phyloP scores from a whole-genome alignment of 176 grass and related monocot species.

The Musa troglodytarum region DNA sequence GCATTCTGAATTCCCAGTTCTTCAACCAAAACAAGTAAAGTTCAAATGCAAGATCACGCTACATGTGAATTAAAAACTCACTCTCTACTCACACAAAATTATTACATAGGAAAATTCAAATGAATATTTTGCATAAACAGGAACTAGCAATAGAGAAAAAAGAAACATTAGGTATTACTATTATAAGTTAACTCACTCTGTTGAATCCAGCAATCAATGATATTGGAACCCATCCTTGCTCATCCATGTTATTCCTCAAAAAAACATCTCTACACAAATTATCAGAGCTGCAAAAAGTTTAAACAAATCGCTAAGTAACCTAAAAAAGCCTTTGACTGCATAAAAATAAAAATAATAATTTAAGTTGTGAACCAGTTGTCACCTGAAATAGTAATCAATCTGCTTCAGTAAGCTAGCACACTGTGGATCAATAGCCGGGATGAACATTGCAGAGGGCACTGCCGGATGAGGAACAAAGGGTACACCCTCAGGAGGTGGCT shows the following conservation, averaged over 20 bases:
- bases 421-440: conserved; percentile 17
- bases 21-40: not conserved
- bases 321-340: not conserved
- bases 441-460: conserved; percentile 41
- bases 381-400: conserved; percentile 99
- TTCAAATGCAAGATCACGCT: not conserved
- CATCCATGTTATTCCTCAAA: conserved; percentile 73
- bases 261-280: conserved; percentile 83
- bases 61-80: not conserved
- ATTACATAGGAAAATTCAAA: not conserved
- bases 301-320: conserved; percentile 21
- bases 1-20: too few species aligned
- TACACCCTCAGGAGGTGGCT: conserved; percentile 43
- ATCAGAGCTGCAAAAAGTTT: conserved; percentile 49
- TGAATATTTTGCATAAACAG: not conserved
- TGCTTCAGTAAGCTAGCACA: conserved; percentile 52
- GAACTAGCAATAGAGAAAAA: not conserved
- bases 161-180: not conserved
- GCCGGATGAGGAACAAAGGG: conserved; percentile 48
- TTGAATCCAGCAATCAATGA: conserved; percentile 81
- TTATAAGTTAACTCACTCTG: conserved; percentile 37
- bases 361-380: not conserved
- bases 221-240: conserved; percentile 78
- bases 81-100: not conserved
- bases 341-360: not conserved